phyloP scores from a whole-genome alignment of 257 asterid species.

The Lithospermum erythrorhizon region DNA sequence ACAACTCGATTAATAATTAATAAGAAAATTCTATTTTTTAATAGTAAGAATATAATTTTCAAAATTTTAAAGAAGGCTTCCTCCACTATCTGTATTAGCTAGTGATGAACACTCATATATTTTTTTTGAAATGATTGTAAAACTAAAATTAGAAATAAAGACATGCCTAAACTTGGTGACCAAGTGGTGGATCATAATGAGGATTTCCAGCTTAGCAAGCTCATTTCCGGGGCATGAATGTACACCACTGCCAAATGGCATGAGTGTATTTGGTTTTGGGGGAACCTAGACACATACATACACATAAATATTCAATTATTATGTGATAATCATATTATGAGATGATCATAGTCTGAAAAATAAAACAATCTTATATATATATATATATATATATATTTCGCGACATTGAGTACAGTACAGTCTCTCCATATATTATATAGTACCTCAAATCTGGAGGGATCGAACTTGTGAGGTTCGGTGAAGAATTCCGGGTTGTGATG shows the following conservation, averaged over 20 bases:
- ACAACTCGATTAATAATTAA: no score
- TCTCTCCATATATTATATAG: not conserved
- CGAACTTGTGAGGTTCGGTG: slow-evolving; percentile 55
- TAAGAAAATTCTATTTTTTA: no score
- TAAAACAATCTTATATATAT: no score
- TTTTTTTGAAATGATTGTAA: not conserved
- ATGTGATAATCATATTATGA: no score
- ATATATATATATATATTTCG: no score
- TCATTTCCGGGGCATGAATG: slow-evolving; percentile 93
- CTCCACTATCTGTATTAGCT: no score
- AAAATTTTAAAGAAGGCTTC: no score
- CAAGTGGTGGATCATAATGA: slow-evolving; percentile 65
- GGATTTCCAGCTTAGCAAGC: slow-evolving; percentile 79
- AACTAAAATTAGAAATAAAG: not conserved
- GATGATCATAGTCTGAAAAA: no score
- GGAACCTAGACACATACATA: slow-evolving; percentile 24
- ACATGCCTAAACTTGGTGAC: slow-evolving; percentile 54
- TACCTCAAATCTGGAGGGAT: slow-evolving; percentile 82
- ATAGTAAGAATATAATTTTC: no score
- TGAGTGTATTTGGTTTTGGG: slow-evolving; percentile 58
- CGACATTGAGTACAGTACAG: no score
- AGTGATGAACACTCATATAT: no score
- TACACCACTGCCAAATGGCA: slow-evolving; percentile 87
- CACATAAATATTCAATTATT: not conserved
- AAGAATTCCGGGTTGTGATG: slow-evolving; percentile 83